Evolutionary conservation across 2,329 filamentous ascomycete genomes (phyloP).

Genomic region (Fonsecaea pedrosoi): DNA sequence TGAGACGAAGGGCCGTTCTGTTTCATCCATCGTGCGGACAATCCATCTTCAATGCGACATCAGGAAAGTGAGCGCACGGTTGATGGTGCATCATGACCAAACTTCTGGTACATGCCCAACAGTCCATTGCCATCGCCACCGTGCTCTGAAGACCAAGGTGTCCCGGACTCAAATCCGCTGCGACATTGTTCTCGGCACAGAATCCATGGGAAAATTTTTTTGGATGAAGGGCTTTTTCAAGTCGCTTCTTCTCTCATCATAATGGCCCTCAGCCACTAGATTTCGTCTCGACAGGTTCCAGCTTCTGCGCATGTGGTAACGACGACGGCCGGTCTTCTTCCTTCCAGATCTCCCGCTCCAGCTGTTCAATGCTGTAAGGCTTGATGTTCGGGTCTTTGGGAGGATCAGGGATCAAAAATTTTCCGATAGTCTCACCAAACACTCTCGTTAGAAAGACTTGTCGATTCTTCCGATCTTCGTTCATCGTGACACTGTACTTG

Average conservation of each 20-base stretch:
- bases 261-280: constrained; percentile 3
- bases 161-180: not conserved
- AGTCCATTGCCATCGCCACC: not conserved
- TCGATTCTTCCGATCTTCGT: constrained; percentile 37
- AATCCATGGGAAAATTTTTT: not conserved
- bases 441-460: constrained; percentile 37
- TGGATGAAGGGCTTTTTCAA: not conserved
- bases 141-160: not conserved
- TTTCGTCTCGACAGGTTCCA: not conserved
- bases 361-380: constrained; percentile 33
- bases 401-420: constrained; percentile 40
- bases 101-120: not conserved
- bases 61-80: not conserved
- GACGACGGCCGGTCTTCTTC: constrained; percentile 17
- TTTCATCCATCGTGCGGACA: not conserved
- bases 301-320: not conserved
- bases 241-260: not conserved
- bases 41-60: not conserved
- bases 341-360: constrained; percentile 39
- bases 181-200: not conserved
- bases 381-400: constrained; percentile 38
- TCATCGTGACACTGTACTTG: constrained; percentile 38
- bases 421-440: constrained; percentile 40
- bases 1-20: not conserved
- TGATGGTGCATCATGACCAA: not conserved